phyloP scores from a whole-genome alignment of 139 green algal species.

The Chlorella sp. region DNA sequence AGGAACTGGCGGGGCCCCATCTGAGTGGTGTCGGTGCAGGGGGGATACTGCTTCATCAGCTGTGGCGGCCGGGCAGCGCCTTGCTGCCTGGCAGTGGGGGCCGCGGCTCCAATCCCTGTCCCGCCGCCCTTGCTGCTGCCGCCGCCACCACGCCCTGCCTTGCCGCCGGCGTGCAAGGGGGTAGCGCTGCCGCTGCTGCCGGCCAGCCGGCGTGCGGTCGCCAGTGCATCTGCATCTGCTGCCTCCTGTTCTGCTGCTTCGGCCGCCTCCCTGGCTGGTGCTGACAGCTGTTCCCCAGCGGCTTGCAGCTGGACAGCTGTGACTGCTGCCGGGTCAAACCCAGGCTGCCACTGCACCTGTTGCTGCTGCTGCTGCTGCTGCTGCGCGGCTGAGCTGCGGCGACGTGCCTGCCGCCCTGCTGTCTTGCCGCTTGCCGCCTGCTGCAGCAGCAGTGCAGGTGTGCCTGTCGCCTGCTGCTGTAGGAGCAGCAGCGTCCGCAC shows the following conservation, averaged over 20 bases:
- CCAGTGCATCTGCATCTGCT: slow-evolving; percentile 1
- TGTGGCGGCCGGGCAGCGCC: slow-evolving; percentile 39
- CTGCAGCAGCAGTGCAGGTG: background rate
- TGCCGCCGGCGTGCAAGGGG: background rate
- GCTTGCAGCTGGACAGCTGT: background rate
- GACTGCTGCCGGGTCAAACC: slow-evolving; percentile 9
- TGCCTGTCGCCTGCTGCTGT: slow-evolving; percentile 5
- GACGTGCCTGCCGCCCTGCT: background rate
- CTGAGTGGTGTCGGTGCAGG: slow-evolving; percentile 55
- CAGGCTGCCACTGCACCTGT: background rate
- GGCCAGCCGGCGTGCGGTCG: background rate
- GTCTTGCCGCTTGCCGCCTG: slow-evolving; percentile 11
- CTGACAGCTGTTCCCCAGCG: background rate
- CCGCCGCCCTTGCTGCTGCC: too few relatives aligned
- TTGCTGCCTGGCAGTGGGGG: background rate
- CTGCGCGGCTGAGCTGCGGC: background rate
- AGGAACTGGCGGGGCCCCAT: slow-evolving; percentile 61
- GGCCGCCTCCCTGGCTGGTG: background rate
- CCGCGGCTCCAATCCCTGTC: background rate
- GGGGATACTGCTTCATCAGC: slow-evolving; percentile 51
- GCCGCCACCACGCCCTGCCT: background rate
- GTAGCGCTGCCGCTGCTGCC: background rate
- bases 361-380: background rate
- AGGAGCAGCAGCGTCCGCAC: slow-evolving; percentile 39
- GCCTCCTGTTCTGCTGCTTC: background rate